Conservation (phyloP, 2,329 filamentous ascomycete genomes). For the Mycosphaerella sp. region DNA sequence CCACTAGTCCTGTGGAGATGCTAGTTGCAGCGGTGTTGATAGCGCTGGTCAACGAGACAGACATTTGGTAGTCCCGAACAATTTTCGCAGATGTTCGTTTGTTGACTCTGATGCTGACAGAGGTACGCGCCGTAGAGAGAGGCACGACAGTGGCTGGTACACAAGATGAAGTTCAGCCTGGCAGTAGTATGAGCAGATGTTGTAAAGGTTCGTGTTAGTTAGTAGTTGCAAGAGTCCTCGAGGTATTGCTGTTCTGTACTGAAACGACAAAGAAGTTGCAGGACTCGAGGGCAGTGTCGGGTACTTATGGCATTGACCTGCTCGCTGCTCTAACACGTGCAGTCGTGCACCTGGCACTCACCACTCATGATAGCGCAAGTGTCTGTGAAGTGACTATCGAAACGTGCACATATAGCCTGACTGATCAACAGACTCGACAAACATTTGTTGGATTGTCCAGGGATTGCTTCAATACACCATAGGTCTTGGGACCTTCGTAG, state of each 20-base stretch:
- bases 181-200: neutral
- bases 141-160: neutral
- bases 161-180: neutral
- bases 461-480: too few relatives aligned
- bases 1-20: neutral
- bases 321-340: neutral
- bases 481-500: too few relatives aligned
- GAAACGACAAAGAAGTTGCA: neutral
- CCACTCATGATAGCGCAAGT: neutral
- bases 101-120: neutral
- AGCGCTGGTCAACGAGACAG: neutral
- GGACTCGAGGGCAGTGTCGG: neutral
- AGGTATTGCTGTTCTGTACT: neutral
- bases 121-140: neutral
- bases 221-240: neutral
- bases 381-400: neutral
- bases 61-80: neutral
- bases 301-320: neutral
- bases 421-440: neutral
- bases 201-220: neutral
- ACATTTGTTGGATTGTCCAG: too few relatives aligned
- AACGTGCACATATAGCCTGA: neutral
- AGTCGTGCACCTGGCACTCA: neutral
- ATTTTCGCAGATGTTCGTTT: neutral
- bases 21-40: neutral